Conservation (phyloP, 495 filamentous ascomycete genomes). For the Symbiotaphrina buchneri region DNA sequence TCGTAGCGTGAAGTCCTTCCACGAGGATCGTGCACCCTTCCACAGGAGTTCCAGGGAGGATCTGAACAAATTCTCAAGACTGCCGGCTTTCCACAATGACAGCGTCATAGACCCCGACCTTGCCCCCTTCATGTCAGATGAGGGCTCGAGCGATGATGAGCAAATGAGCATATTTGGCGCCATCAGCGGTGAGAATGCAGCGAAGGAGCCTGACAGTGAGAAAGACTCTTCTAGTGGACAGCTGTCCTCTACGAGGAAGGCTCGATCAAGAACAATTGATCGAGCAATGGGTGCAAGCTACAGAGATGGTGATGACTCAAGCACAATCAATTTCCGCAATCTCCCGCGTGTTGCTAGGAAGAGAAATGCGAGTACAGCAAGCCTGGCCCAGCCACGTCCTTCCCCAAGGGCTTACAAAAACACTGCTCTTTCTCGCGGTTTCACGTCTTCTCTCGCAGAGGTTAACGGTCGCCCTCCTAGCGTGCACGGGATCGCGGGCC, state of each 20-base stretch:
- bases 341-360: conserved; percentile 32
- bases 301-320: conserved; percentile 32
- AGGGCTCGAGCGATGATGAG: conserved; percentile 78
- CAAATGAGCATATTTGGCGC: conserved; percentile 70
- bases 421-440: conserved; percentile 12
- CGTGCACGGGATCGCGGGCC: neutral
- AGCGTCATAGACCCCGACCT: conserved; percentile 96
- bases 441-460: conserved; percentile 9
- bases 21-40: conserved; percentile 72
- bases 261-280: conserved; percentile 42
- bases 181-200: conserved; percentile 24
- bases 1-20: conserved; percentile 32
- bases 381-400: conserved; percentile 38
- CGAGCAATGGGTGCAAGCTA: conserved; percentile 17
- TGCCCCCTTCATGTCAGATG: conserved; percentile 87
- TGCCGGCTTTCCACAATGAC: conserved; percentile 88
- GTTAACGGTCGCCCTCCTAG: conserved; percentile 1
- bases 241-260: conserved; percentile 28
- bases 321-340: too few species aligned
- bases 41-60: conserved; percentile 50
- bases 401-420: conserved; percentile 34
- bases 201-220: conserved; percentile 31
- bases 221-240: conserved; percentile 23
- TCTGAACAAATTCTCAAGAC: conserved; percentile 31
- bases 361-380: conserved; percentile 59